Evolutionary conservation across 2,329 filamentous ascomycete genomes (phyloP), one percentile per base, ranked within the genome.

Genomic region (Thelonectria olida): DNA sequence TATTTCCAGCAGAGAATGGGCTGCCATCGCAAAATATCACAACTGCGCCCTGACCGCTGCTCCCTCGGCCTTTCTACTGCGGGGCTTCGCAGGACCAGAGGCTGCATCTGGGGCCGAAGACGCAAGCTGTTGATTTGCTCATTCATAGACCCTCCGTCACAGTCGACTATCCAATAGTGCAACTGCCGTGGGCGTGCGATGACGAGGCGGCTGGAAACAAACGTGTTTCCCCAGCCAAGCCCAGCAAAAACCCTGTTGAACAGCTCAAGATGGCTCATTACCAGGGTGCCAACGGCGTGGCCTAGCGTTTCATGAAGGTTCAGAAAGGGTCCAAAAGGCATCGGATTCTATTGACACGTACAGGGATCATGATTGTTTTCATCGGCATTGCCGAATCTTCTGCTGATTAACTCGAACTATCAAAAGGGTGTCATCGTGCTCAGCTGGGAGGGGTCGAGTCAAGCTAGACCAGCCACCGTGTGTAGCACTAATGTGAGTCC

Each of bases 311-410:
- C 17, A 48, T 22, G 27, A 22, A 38, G 34, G 12, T 23, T 49
- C 17, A 45, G 27, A 25, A 48, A 25, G 10, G 19, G 23, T 15
- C n/a, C 42, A 27, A n/a, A 27, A 4, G 42, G 20, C n/a, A 45
- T 25, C 27, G 27, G n/a, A n/a, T 50, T 20, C 27, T 27, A 25
- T 31, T 60, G 23, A 34, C 23, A 31, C 31, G 23, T 12, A 3
- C 19, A 45, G 39, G 28, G 22, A n/a, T 19, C 36, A 22, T 41
- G 45, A 52, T 36, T 55, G 28, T 31, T 34, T 41, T 27, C 31
- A 47, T 56, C 58, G 58, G 58, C 58, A 56, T 41, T 44, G 19
- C 58, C 58, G 58, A 56, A 49, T 42, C 5, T 8, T 51, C 13
- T 12, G 36, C 48, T 42, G 52, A 8, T 36, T 47, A n/a, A 54